Base-by-base conservation (phyloP, 768 basidiomycete genomes). In the Lyophyllum atratum region DNA sequence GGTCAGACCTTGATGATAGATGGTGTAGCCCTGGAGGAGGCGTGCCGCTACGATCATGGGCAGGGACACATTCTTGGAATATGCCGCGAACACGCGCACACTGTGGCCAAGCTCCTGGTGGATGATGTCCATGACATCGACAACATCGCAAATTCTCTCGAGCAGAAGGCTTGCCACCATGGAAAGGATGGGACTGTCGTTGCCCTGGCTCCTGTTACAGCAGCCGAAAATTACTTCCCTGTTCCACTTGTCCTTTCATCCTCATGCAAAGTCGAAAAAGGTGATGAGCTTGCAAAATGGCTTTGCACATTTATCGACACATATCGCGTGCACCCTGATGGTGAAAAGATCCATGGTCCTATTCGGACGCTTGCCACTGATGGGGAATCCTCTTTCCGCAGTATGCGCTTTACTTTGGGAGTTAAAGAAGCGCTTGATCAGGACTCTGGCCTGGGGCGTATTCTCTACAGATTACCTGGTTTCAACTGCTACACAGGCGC, bases 161-260 rank as follows among this genome's bases (percentile, higher is more conserved):
- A 53, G 2, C 28, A 42, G 22, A 52, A 55, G 22, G 39, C 31
- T 10, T 64, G 60, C 28, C 62, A 64, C 56, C 49, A 49, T 54
- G 70, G 67, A 24, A 68, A 63, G 24, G 71, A 72, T 49, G 71
- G 57, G 1, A 71, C 68, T 3, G 70, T 73, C 1, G 37, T 69
- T 28, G 68, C 57, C 1, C 54, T 72, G 45, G 69, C 64, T 1
- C 64, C 68, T 11, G 53, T 65, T 25, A 59, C 61, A 0, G 61
- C 29, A 1, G 45, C 15, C 5, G 59, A 70, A n/a, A 34, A 71
- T 47, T 73, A 73, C 54, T 43, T 49, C 29, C 54, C 63, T 1
- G 46, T 62, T 14, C 66, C 68, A 15, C 46, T 69, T 24, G 50
- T 65, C n/a, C 37, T 67, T n/a, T 66, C 67, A 8, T 31, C 64